These are phyloP conservation scores for Aphanoascus verrucosus DNA, from an alignment of 2,329 filamentous ascomycete species.

Conservation along the genomic window DNA sequence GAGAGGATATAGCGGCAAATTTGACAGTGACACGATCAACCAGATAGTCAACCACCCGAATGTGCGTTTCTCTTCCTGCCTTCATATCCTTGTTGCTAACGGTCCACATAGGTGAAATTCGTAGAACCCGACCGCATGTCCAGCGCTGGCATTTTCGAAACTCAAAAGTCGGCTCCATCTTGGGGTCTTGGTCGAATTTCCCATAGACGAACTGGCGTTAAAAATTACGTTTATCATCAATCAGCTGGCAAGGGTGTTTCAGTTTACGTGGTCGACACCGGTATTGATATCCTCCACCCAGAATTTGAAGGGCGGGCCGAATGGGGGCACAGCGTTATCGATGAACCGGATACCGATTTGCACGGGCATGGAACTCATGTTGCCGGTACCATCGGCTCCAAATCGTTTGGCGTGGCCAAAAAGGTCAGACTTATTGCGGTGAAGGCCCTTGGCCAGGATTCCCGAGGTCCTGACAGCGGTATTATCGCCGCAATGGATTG, in stretches of 20 bases:
- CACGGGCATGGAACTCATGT: constrained; percentile 34
- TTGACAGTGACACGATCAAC: constrained; percentile 13
- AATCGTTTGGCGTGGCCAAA: constrained; percentile 31
- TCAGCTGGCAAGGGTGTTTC: constrained; percentile 28
- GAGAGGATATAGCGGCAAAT: constrained; percentile 14
- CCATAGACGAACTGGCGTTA: constrained; percentile 18
- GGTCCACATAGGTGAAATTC: constrained; percentile 9
- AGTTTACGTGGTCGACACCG: constrained; percentile 31
- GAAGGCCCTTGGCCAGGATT: constrained; percentile 36
- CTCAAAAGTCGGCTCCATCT: constrained; percentile 21
- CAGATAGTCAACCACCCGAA: constrained; percentile 9
- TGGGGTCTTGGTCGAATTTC: constrained; percentile 31
- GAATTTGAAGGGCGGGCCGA: constrained; percentile 32
- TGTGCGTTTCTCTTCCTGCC: neutral
- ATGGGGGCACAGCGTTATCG: constrained; percentile 27
- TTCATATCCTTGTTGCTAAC: neutral
- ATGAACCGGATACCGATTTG: constrained; percentile 16
- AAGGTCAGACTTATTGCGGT: constrained; percentile 36
- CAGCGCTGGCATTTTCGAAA: constrained; percentile 1
- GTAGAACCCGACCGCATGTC: constrained; percentile 10
- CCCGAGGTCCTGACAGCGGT: constrained; percentile 34
- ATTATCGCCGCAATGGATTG: constrained; percentile 44
- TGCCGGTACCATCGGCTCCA: constrained; percentile 28
- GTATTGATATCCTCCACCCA: constrained; percentile 25
- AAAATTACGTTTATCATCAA: constrained; percentile 29